Conservation (phyloP, 345 rosid genomes). For the Arabidopsis thaliana region DNA sequence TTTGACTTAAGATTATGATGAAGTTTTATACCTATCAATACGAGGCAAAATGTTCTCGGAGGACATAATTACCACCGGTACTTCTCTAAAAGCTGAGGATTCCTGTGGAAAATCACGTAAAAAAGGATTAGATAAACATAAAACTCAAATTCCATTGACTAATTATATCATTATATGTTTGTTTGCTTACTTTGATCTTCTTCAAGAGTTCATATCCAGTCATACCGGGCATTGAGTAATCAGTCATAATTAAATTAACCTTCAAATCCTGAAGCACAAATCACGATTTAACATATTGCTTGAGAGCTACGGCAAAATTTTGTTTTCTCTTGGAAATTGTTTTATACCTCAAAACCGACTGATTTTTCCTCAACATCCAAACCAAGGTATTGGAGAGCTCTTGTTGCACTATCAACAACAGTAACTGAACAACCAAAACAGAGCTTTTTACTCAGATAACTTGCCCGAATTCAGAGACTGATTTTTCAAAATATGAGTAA, state of each 20-base stretch:
- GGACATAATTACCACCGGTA: conserved; percentile 86
- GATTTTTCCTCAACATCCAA: conserved; percentile 64
- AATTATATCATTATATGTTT: not conserved
- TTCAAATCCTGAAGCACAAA: conserved; percentile 59
- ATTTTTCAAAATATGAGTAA: not conserved
- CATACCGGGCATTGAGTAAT: conserved; percentile 91
- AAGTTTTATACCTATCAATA: conserved; percentile 60
- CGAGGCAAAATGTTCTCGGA: conserved; percentile 78
- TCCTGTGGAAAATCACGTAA: conserved; percentile 47
- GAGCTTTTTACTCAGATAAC: not conserved
- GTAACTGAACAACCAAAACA: conserved; percentile 57
- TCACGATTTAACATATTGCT: not conserved
- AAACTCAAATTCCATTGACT: not conserved
- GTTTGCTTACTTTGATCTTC: conserved; percentile 66
- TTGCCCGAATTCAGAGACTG: not conserved
- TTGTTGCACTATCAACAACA: conserved; percentile 74
- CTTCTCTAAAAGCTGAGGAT: conserved; percentile 67
- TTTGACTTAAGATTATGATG: not conserved
- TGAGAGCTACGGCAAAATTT: not conserved
- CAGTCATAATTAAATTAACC: conserved; percentile 79
- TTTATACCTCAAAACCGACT: conserved; percentile 57
- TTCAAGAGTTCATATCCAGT: conserved; percentile 84
- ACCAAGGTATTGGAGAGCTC: conserved; percentile 81
- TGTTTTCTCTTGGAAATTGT: not conserved
- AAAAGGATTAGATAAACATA: conserved; percentile 18